These are phyloP conservation scores for Mucor indicus DNA, from an alignment of 371 early-diverging fungal species.

Conservation along the genomic window DNA sequence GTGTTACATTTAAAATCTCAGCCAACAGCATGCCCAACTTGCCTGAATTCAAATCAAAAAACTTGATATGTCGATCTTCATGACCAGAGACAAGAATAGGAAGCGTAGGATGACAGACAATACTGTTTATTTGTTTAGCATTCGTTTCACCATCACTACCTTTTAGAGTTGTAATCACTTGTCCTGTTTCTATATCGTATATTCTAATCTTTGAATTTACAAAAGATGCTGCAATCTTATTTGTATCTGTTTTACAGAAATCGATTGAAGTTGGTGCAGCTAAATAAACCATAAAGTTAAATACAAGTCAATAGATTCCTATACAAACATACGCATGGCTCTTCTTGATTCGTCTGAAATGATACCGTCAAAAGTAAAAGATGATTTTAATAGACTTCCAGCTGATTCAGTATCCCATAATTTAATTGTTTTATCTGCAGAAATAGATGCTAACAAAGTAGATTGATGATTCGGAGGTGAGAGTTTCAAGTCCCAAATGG, in stretches of 20 bases:
- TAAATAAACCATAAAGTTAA: too few relatives aligned
- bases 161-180: conserved; percentile 49
- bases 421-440: conserved; percentile 84
- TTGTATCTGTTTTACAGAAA: conserved; percentile 60
- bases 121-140: conserved; percentile 76
- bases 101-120: conserved; percentile 74
- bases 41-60: conserved; percentile 76
- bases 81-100: conserved; percentile 74
- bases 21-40: conserved; percentile 1
- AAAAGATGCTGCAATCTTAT: conserved; percentile 66
- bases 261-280: conserved; percentile 69
- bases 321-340: too few relatives aligned
- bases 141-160: conserved; percentile 64
- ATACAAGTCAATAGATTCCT: too few relatives aligned
- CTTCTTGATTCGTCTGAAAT: not conserved
- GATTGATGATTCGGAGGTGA: too few relatives aligned
- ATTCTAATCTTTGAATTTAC: conserved; percentile 63
- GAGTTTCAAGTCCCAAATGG: conserved; percentile 81
- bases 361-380: conserved; percentile 47
- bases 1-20: too few relatives aligned
- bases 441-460: conserved; percentile 70
- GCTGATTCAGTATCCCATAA: conserved; percentile 71
- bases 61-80: conserved; percentile 76
- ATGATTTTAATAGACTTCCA: conserved; percentile 45
- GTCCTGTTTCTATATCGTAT: conserved; percentile 79